phyloP scores from a whole-genome alignment of 345 rosid genomes.

The Melaleuca alternifolia region DNA sequence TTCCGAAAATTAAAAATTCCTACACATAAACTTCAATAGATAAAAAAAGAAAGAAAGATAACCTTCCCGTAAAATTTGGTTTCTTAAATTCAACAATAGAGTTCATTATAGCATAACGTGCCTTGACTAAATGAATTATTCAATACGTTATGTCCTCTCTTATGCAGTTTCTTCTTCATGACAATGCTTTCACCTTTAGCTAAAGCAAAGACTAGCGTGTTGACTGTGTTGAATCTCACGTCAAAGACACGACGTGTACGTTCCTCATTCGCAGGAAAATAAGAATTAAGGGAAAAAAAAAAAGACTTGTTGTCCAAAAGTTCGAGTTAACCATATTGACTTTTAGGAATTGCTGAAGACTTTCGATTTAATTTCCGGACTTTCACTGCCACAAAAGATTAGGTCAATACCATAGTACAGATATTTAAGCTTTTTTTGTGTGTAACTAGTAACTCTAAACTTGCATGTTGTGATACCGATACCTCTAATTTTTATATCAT shows the following conservation, averaged over 20 bases:
- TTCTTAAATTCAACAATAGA: not conserved
- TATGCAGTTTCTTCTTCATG: not conserved
- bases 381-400: not conserved
- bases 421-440: too few relatives aligned
- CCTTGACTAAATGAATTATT: not conserved
- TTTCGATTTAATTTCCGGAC: not conserved
- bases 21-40: not conserved
- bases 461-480: too few relatives aligned
- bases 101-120: fast-evolving
- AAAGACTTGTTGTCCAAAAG: not conserved
- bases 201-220: not conserved
- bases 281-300: too few relatives aligned
- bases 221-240: not conserved
- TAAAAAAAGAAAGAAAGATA: not conserved
- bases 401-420: too few relatives aligned
- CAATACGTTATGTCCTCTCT: not conserved
- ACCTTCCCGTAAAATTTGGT: not conserved
- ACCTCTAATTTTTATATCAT: too few relatives aligned
- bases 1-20: not conserved
- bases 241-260: not conserved
- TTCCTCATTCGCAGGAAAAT: not conserved
- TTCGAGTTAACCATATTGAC: not conserved
- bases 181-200: not conserved
- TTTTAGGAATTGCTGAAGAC: not conserved
- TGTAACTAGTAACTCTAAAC: too few relatives aligned